A percentile compares a stretch with the other conserved stretches of the same genome.
phyloP scores from a whole-genome alignment of 2,329 filamentous ascomycete species.

The Aspergillus tubingensis region DNA sequence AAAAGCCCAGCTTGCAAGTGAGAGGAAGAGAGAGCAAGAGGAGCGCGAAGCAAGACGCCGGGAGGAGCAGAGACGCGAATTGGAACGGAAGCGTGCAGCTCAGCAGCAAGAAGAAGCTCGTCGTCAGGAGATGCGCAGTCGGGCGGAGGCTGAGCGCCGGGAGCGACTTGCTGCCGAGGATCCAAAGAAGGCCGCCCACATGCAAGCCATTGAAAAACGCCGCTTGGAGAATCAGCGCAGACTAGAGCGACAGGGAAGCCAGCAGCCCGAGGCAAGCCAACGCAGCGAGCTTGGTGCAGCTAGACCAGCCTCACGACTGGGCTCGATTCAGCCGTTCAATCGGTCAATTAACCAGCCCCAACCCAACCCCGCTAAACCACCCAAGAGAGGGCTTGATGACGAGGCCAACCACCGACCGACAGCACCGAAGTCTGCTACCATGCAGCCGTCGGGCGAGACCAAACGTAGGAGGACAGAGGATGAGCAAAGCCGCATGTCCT shows the following conservation, averaged over 20 bases:
- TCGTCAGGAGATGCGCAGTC: slow-evolving; percentile 62
- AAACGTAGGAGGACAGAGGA: slow-evolving; percentile 81
- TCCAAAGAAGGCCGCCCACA: slow-evolving; percentile 66
- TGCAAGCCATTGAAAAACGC: slow-evolving; percentile 59
- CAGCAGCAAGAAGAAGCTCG: slow-evolving; percentile 60
- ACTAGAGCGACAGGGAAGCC: slow-evolving; percentile 48
- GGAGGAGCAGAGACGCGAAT: slow-evolving; percentile 76
- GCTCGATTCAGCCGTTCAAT: slow-evolving; percentile 55
- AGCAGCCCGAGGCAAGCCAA: slow-evolving; percentile 41
- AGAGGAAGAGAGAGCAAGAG: slow-evolving; percentile 81
- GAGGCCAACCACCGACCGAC: slow-evolving; percentile 53
- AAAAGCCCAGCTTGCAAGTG: slow-evolving; percentile 72
- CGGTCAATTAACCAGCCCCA: slow-evolving; percentile 65
- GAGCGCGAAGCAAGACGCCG: slow-evolving; percentile 77
- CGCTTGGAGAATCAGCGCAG: slow-evolving; percentile 50
- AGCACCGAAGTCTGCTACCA: slow-evolving; percentile 43
- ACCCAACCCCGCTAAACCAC: slow-evolving; percentile 68
- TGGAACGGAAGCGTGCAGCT: slow-evolving; percentile 73
- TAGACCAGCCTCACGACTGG: slow-evolving; percentile 53
- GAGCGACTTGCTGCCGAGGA: slow-evolving; percentile 56
- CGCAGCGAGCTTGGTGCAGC: slow-evolving; percentile 54
- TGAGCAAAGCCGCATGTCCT: slow-evolving; percentile 61
- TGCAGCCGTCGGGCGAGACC: slow-evolving; percentile 69
- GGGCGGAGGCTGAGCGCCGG: slow-evolving; percentile 56
- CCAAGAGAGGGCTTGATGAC: slow-evolving; percentile 73